Base-by-base conservation (phyloP, 192 early-diverging fungal species). In the Chytriomyces sp. region DNA sequence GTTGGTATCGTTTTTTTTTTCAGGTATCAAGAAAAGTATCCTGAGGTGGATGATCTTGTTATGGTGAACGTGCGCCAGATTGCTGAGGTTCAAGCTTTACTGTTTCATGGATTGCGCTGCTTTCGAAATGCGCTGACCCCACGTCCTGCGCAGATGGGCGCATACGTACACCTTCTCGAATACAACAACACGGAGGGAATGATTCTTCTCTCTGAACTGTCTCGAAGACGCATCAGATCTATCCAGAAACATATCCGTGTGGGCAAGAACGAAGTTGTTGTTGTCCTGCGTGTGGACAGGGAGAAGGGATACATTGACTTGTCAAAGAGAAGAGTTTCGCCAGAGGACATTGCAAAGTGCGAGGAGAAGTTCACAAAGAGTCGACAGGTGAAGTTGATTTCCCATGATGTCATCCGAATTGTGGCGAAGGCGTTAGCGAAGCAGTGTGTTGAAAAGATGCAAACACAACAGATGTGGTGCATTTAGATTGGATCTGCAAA, bases 301-400 rank as follows among this genome's bases (percentile, higher is more conserved):
- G 96, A 97, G 81, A 99, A 98, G 84, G 93, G 96, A 43, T 99
- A 99, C 85, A 99, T 99, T 82, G 97, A 99, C 84, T 81, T 99
- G 80, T 96, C 95, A 7, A 99, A 99, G 91, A 91, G 95, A 80
- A 89, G 93, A 75, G 95, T 96, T 49, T 90, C 91, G n/a, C 87
- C 92, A 10, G 96, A 97, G 79, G 96, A 99, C 72, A 88, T 94
- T 26, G 86, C 86, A 47, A 91, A 93, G 81, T 97, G 96, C 84
- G 93, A 96, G 79, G 96, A 98, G 74, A 92, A 91, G 80, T 98
- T 90, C 88, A 92, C 92, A 80, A 97, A 96, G 83, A 96, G 95
- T 46, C 96, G 95, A 81, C 91, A 93, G 69, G 92, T 92, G 46
- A 20, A 35, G 35, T 35, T 35, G 35, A 35, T 35, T 35, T 35